Conservation (phyloP, 2,329 filamentous ascomycete genomes). For the Calonectria montana region DNA sequence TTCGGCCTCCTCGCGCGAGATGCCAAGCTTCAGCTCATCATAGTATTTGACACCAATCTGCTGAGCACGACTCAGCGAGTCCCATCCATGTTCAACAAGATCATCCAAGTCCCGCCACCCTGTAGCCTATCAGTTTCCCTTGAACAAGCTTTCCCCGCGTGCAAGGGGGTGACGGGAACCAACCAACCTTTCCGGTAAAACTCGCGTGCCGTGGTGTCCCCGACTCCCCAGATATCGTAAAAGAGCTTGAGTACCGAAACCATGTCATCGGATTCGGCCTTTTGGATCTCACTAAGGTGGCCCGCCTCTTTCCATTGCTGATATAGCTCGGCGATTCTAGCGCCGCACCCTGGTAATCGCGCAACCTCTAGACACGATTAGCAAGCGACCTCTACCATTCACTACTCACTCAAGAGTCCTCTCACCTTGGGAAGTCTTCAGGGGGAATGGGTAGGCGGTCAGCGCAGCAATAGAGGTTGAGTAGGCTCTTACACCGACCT, state of each 20-base stretch:
- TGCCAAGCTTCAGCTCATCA: slow-evolving; percentile 80
- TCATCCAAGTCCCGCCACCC: slow-evolving; percentile 89
- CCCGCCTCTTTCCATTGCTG: slow-evolving; percentile 76
- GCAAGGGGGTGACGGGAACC: not conserved
- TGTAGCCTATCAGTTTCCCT: slow-evolving; percentile 32
- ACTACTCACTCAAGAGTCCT: slow-evolving; percentile 15
- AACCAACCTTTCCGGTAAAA: slow-evolving; percentile 75
- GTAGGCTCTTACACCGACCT: slow-evolving; percentile 86
- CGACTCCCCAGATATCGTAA: slow-evolving; percentile 93
- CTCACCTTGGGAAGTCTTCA: slow-evolving; percentile 57
- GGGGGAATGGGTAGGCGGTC: slow-evolving; percentile 77
- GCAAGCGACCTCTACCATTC: slow-evolving; percentile 19
- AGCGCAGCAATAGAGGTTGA: slow-evolving; percentile 87
- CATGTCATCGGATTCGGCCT: slow-evolving; percentile 72
- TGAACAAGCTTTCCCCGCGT: too few relatives aligned
- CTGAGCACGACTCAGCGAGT: slow-evolving; percentile 78
- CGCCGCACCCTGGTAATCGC: slow-evolving; percentile 81
- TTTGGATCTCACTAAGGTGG: slow-evolving; percentile 70
- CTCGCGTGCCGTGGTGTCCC: slow-evolving; percentile 80
- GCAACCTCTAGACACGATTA: slow-evolving; percentile 55
- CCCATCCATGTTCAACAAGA: slow-evolving; percentile 85
- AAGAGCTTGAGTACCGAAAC: slow-evolving; percentile 76
- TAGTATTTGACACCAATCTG: slow-evolving; percentile 97
- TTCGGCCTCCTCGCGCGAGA: slow-evolving; percentile 80
- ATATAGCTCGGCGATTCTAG: slow-evolving; percentile 82